A percentile compares a stretch with the other conserved stretches of the same genome.
These are phyloP conservation scores for Penicillium daleae DNA, from an alignment of 495 filamentous ascomycete species.

Conservation along the genomic window DNA sequence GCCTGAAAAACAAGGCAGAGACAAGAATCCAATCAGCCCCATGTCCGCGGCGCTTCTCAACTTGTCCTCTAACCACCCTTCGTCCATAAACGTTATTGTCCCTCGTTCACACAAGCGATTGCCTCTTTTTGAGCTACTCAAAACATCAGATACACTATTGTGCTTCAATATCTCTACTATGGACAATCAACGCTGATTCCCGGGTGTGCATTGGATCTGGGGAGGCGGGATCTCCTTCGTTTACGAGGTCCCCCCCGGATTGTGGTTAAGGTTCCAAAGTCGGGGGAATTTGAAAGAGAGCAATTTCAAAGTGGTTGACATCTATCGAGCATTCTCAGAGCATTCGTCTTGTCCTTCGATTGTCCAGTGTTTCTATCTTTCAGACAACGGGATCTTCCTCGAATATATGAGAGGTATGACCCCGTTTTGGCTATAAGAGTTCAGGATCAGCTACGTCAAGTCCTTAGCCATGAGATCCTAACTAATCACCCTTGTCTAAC, in stretches of 20 bases:
- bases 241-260: slow-evolving; percentile 42
- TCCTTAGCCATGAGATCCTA: background rate
- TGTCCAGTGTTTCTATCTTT: slow-evolving; percentile 35
- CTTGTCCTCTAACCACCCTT: no score
- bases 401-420: slow-evolving; percentile 44
- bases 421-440: background rate
- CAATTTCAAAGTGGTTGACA: slow-evolving; percentile 40
- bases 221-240: slow-evolving; percentile 41
- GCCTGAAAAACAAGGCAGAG: no score
- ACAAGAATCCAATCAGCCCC: no score
- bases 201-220: slow-evolving; percentile 37
- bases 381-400: slow-evolving; percentile 43
- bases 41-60: no score
- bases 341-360: slow-evolving; percentile 36
- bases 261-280: slow-evolving; percentile 42
- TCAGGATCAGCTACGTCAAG: background rate
- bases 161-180: no score
- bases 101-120: no score
- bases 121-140: no score
- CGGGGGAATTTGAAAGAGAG: slow-evolving; percentile 37
- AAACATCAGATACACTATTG: no score
- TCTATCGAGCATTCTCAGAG: slow-evolving; percentile 36
- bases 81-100: no score
- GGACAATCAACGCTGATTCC: slow-evolving; percentile 31
- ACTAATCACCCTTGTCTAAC: slow-evolving; percentile 1